Evolutionary conservation across 2,329 filamentous ascomycete genomes (phyloP).

Genomic region (Grosmannia huntii): DNA sequence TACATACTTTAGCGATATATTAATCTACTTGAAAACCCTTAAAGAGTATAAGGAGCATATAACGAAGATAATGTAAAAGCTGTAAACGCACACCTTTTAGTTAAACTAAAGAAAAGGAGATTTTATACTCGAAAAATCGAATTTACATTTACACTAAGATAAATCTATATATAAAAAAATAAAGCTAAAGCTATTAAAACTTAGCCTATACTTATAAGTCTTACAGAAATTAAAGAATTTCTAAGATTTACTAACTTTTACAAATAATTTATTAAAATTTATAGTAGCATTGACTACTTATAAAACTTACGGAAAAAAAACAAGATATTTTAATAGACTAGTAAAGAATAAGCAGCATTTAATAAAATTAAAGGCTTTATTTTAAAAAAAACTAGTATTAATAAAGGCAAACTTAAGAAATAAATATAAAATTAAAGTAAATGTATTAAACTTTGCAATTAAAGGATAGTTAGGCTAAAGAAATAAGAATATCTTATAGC

Average conservation of each 20-base stretch:
- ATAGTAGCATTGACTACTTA: neutral
- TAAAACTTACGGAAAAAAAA: neutral
- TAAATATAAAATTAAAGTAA: neutral
- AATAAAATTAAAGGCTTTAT: neutral
- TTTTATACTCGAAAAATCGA: neutral
- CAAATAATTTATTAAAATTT: neutral
- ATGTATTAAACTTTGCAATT: neutral
- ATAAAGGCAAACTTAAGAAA: neutral
- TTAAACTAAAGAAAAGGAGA: neutral
- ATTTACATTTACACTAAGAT: no score
- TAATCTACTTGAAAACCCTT: neutral
- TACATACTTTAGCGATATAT: no score
- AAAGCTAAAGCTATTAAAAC: no score
- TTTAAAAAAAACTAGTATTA: neutral
- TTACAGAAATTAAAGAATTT: no score
- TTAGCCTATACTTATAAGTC: no score
- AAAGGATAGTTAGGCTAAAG: no score
- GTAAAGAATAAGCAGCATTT: no score
- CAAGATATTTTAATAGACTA: neutral
- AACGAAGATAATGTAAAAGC: neutral
- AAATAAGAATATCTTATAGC: neutral
- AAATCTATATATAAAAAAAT: no score
- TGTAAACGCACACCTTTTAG: neutral
- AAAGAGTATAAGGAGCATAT: neutral
- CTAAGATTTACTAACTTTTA: no score